These are phyloP conservation scores for Sistotremastrum niveocremeum DNA, from an alignment of 768 basidiomycete genomes.

Conservation along the genomic window DNA sequence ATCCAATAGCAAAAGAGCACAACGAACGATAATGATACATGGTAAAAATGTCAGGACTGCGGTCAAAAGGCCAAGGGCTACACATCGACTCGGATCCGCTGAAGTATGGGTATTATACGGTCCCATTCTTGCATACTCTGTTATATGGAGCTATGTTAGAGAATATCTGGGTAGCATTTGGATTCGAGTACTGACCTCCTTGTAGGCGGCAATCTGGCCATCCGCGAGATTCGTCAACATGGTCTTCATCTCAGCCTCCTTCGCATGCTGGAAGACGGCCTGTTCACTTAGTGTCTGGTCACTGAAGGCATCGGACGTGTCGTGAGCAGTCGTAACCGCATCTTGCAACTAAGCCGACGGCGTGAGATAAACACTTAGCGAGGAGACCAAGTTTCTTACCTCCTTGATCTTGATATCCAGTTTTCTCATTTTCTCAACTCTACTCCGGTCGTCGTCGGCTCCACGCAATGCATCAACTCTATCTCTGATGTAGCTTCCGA, in stretches of 20 bases:
- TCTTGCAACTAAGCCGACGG: slow-evolving; percentile 67
- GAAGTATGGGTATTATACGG: slow-evolving; percentile 81
- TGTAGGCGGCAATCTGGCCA: slow-evolving; percentile 92
- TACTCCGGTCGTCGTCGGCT: slow-evolving; percentile 81
- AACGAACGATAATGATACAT: too few species aligned
- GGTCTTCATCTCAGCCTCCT: slow-evolving; percentile 95
- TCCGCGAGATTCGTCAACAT: slow-evolving; percentile 81
- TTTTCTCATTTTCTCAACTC: slow-evolving; percentile 89
- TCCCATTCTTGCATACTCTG: slow-evolving; percentile 98
- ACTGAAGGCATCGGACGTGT: slow-evolving; percentile 93
- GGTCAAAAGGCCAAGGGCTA: slow-evolving; percentile 17
- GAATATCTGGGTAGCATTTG: slow-evolving; percentile 1
- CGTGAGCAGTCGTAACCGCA: slow-evolving; percentile 87
- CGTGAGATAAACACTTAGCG: not conserved
- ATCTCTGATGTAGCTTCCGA: slow-evolving; percentile 85
- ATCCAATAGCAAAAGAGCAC: too few species aligned
- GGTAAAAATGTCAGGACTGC: too few species aligned
- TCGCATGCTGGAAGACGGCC: slow-evolving; percentile 75
- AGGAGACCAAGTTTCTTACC: slow-evolving; percentile 28
- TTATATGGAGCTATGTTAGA: slow-evolving; percentile 1
- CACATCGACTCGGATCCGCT: slow-evolving; percentile 88
- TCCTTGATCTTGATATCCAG: slow-evolving; percentile 92
- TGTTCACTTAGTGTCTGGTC: slow-evolving; percentile 91
- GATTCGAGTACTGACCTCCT: slow-evolving; percentile 37
- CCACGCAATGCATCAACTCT: slow-evolving; percentile 85